Evolutionary conservation across 176 grass and related monocot species (phyloP).

Genomic region (Areca catechu): DNA sequence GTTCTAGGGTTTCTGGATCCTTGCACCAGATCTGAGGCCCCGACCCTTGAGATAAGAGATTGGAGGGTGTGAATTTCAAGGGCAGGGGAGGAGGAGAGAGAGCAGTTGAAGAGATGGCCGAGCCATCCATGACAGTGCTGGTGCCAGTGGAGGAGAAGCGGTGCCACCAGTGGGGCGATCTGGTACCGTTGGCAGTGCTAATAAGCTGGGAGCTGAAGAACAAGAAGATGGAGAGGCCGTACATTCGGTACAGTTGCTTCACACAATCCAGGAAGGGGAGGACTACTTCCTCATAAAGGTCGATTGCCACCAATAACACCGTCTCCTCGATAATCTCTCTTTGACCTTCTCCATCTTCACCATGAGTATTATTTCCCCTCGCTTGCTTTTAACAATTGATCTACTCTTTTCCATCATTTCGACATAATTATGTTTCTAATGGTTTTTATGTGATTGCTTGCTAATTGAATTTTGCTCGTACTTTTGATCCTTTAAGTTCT

Average conservation of each 20-base stretch:
- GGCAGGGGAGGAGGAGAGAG: neutral
- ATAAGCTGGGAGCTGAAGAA: slow-evolving; percentile 59
- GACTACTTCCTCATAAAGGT: slow-evolving; percentile 89
- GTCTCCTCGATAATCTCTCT: slow-evolving; percentile 35
- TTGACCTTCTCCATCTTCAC: slow-evolving; percentile 73
- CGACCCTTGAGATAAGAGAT: neutral
- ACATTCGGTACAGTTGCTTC: slow-evolving; percentile 68
- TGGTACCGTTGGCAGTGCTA: slow-evolving; percentile 62
- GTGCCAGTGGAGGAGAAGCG: slow-evolving; percentile 18
- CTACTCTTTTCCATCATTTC: too few species aligned
- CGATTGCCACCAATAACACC: slow-evolving; percentile 63
- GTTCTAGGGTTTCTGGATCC: too few species aligned
- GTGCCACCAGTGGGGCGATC: neutral
- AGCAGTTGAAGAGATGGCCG: too few species aligned
- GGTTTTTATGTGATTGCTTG: too few species aligned
- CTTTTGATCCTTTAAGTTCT: too few species aligned
- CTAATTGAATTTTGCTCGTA: too few species aligned
- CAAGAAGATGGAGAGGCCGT: slow-evolving; percentile 40
- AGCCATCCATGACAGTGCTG: neutral
- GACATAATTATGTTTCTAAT: too few species aligned
- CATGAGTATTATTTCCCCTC: slow-evolving; percentile 16
- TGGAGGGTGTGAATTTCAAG: neutral
- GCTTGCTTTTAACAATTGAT: too few species aligned
- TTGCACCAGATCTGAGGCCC: neutral
- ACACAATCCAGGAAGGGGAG: slow-evolving; percentile 89